Evolutionary conservation across 495 filamentous ascomycete species (phyloP).

Genomic region (Pseudoneurospora amorphoporcata): DNA sequence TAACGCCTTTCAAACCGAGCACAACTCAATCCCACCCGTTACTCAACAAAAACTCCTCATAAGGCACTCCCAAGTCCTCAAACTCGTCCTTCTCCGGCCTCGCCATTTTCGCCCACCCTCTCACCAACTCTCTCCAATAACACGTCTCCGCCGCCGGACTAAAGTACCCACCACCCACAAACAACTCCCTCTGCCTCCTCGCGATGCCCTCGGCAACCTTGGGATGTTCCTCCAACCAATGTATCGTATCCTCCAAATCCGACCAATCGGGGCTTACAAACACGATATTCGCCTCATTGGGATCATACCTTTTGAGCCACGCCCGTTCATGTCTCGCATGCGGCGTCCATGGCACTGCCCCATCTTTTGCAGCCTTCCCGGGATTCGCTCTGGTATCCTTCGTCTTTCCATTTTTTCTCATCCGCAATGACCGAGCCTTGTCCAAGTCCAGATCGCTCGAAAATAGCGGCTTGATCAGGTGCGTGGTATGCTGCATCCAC

Average conservation of each 20-base stretch:
- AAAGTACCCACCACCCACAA: constrained; percentile 36
- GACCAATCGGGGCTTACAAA: constrained; percentile 44
- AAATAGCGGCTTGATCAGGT: constrained; percentile 34
- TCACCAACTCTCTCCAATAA: constrained; percentile 42
- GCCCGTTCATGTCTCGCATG: constrained; percentile 11
- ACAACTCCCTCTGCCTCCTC: constrained; percentile 33
- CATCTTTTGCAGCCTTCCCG: neutral
- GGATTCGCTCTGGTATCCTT: neutral
- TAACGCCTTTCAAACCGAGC: neutral
- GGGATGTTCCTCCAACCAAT: constrained; percentile 33
- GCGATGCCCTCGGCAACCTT: constrained; percentile 38
- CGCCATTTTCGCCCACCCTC: constrained; percentile 36
- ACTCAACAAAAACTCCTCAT: constrained; percentile 32
- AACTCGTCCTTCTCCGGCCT: constrained; percentile 21
- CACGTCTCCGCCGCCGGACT: constrained; percentile 41
- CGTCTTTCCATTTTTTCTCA: neutral
- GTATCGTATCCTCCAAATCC: constrained; percentile 35
- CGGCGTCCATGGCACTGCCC: constrained; percentile 7
- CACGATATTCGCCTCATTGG: constrained; percentile 37
- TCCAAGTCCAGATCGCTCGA: constrained; percentile 20
- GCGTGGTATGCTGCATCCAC: constrained; percentile 42
- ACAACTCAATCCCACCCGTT: constrained; percentile 5
- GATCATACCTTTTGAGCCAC: constrained; percentile 30
- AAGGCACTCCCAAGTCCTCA: constrained; percentile 25
- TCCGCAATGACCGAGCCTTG: neutral